phyloP scores from a whole-genome alignment of 176 grass and related monocot species.

The Hsuehochloa calcarea region DNA sequence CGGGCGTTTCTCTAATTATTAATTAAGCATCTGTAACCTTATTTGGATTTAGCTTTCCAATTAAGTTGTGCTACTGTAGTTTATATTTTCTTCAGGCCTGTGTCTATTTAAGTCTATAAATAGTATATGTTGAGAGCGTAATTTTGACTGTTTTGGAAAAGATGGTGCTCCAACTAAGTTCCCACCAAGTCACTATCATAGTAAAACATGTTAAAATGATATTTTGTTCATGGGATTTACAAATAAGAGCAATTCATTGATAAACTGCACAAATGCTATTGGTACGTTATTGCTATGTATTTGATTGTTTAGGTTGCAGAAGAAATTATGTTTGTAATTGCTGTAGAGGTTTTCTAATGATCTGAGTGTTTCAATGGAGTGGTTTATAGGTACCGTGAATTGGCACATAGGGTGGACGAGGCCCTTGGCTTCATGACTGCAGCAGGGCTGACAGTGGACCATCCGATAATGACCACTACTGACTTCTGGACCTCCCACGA shows the following conservation, averaged over 20 bases:
- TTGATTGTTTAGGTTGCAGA: neutral
- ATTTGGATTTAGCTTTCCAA: neutral
- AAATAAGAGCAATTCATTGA: neutral
- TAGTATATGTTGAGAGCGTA: neutral
- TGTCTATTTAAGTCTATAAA: neutral
- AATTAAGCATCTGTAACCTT: neutral
- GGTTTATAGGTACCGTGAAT: constrained; percentile 72
- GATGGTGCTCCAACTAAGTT: neutral
- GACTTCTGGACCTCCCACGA: constrained; percentile 98
- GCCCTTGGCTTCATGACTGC: constrained; percentile 96
- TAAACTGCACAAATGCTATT: neutral
- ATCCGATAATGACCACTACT: constrained; percentile 95
- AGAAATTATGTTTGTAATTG: neutral
- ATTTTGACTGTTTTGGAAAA: constrained; percentile 7
- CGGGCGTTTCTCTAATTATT: neutral
- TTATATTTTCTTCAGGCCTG: neutral
- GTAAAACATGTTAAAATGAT: neutral
- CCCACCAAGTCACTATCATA: neutral
- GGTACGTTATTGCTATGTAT: neutral
- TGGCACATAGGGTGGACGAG: constrained; percentile 88
- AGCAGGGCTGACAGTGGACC: constrained; percentile 79
- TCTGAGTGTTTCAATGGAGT: neutral
- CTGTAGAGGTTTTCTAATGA: neutral
- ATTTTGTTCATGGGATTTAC: neutral
- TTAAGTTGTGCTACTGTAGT: neutral